Evolutionary conservation across 768 basidiomycete species (phyloP).

Genomic region (Lactifluus volemus): DNA sequence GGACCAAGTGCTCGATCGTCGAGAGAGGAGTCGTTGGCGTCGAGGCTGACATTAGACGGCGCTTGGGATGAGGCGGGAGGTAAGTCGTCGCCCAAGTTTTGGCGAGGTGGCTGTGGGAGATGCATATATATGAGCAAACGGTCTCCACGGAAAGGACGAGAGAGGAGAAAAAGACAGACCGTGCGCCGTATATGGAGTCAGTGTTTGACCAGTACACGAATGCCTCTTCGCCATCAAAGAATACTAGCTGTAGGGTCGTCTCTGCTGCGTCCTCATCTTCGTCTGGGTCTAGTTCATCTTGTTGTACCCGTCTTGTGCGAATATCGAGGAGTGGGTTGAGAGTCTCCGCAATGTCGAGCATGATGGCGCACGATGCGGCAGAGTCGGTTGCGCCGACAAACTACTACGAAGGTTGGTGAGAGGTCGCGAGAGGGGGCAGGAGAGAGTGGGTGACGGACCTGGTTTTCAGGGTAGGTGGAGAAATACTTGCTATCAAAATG

Average conservation of each 20-base stretch:
- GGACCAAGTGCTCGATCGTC: constrained; percentile 82
- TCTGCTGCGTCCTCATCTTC: constrained; percentile 76
- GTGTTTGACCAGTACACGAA: constrained; percentile 81
- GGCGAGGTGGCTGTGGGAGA: constrained; percentile 59
- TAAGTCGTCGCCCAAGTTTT: constrained; percentile 72
- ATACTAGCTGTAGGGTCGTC: constrained; percentile 84
- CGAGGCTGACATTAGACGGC: constrained; percentile 39
- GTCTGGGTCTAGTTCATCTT: constrained; percentile 39
- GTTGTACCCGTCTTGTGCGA: constrained; percentile 45
- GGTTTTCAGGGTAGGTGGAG: constrained; percentile 56
- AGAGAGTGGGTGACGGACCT: constrained; percentile 39
- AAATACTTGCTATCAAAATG: constrained; percentile 94
- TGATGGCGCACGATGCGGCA: constrained; percentile 88
- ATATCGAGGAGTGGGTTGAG: constrained; percentile 64
- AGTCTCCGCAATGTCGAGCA: constrained; percentile 86
- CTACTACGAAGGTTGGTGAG: constrained; percentile 33
- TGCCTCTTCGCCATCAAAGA: constrained; percentile 98
- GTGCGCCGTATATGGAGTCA: constrained; percentile 93
- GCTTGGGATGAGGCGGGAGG: constrained; percentile 48
- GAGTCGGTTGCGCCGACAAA: constrained; percentile 98
- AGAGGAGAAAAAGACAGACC: constrained; percentile 38
- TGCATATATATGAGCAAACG: background rate
- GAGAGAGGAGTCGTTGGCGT: constrained; percentile 54
- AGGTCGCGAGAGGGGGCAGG: background rate
- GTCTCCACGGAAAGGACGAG: too few relatives aligned